These are phyloP conservation scores for Aureobasidium mangrovei DNA, from an alignment of 2,329 filamentous ascomycete genomes.

Conservation along the genomic window DNA sequence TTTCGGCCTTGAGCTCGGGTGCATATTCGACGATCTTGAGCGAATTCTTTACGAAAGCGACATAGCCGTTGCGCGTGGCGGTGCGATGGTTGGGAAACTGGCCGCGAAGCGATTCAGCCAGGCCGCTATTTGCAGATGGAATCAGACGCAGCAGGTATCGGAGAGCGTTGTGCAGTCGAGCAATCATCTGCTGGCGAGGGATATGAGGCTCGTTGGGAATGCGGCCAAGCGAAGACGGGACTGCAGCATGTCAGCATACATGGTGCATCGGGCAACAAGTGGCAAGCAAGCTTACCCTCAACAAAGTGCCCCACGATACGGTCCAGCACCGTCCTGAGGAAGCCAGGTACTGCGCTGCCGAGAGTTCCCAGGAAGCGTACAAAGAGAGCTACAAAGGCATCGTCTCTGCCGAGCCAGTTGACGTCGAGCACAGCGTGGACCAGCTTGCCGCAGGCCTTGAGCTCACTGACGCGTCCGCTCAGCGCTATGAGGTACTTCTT, in stretches of 20 bases:
- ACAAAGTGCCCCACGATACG: conserved; percentile 76
- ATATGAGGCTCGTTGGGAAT: conserved; percentile 50
- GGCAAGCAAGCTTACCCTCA: conserved; percentile 37
- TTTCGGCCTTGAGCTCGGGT: conserved; percentile 66
- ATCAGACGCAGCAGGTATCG: conserved; percentile 71
- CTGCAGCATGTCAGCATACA: conserved; percentile 31
- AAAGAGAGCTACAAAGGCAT: conserved; percentile 49
- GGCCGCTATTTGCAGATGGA: conserved; percentile 63
- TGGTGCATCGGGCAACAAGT: background rate
- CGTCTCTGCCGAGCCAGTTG: conserved; percentile 54
- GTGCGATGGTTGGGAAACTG: conserved; percentile 41
- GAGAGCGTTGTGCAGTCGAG: conserved; percentile 66
- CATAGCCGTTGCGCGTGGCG: conserved; percentile 68
- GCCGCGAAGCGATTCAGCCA: conserved; percentile 44
- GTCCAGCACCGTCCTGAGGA: conserved; percentile 62
- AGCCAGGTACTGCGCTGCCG: conserved; percentile 73
- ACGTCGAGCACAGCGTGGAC: conserved; percentile 50
- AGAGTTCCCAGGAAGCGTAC: conserved; percentile 52
- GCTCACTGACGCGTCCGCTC: conserved; percentile 45
- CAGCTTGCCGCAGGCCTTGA: conserved; percentile 49
- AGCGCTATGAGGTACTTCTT: conserved; percentile 53
- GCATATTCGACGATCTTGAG: conserved; percentile 69
- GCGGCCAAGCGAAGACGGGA: conserved; percentile 46
- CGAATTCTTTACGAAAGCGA: conserved; percentile 81
- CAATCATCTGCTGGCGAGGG: conserved; percentile 55